A percentile compares a stretch with the other conserved stretches of the same genome.
Evolutionary conservation across 2,329 filamentous ascomycete species (phyloP).

Genomic region (Tolypocladium pustulatum): DNA sequence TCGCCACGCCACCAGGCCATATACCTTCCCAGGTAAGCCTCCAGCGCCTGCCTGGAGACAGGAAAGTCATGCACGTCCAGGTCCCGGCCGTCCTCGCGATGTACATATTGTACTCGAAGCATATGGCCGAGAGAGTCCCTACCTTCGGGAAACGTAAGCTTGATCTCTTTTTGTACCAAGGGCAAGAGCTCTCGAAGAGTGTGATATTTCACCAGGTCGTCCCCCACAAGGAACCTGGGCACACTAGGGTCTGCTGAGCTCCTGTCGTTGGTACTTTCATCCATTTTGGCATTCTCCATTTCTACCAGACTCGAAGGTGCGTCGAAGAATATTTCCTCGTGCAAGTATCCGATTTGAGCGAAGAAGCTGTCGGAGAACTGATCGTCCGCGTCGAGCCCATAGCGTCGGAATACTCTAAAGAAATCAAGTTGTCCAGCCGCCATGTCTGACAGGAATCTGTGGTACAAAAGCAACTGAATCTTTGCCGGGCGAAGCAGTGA

Average conservation of each 20-base stretch:
- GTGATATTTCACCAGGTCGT: constrained; percentile 32
- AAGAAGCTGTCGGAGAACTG: constrained; percentile 73
- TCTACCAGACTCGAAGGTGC: constrained; percentile 21
- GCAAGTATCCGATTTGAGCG: constrained; percentile 58
- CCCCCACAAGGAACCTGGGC: not conserved
- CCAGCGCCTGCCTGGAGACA: constrained; percentile 54
- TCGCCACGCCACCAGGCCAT: constrained; percentile 86
- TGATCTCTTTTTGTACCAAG: constrained; percentile 35
- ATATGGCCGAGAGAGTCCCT: constrained; percentile 36
- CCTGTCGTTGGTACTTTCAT: not conserved
- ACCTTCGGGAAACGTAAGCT: constrained; percentile 41
- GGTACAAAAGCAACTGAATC: constrained; percentile 86
- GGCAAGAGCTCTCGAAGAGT: constrained; percentile 35
- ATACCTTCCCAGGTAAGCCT: constrained; percentile 55
- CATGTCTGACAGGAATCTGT: constrained; percentile 69
- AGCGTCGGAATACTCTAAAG: constrained; percentile 56
- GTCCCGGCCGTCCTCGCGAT: constrained; percentile 38
- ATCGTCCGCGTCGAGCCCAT: constrained; percentile 53
- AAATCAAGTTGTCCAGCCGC: constrained; percentile 63
- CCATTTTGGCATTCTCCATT: not conserved
- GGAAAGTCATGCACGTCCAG: constrained; percentile 50
- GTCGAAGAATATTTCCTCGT: constrained; percentile 54
- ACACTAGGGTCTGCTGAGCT: too few species aligned
- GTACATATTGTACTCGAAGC: constrained; percentile 43
- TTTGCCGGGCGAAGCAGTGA: constrained; percentile 65